phyloP scores from a whole-genome alignment of 1,284 basidiomycete genomes.

The Meira miltonrushii region DNA sequence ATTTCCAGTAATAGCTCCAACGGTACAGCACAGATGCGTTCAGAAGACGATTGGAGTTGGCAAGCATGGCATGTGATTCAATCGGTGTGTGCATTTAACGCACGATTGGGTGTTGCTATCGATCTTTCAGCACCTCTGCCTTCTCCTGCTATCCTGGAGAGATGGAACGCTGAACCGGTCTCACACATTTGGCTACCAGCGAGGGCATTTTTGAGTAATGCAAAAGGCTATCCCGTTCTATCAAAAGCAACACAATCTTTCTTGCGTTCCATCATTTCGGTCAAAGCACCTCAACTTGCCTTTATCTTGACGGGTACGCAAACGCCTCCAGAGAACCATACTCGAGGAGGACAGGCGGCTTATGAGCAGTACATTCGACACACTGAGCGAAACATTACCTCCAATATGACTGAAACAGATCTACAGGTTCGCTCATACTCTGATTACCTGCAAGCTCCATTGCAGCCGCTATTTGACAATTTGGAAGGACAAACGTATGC shows the following conservation, averaged over 20 bases:
- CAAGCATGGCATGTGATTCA: conserved; percentile 96
- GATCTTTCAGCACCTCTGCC: conserved; percentile 77
- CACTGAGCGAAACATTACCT: conserved; percentile 42
- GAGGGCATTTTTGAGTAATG: conserved; percentile 86
- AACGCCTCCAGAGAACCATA: conserved; percentile 35
- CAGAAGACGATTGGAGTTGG: conserved; percentile 61
- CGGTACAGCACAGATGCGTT: conserved; percentile 74
- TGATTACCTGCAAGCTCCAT: conserved; percentile 89
- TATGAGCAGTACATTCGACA: conserved; percentile 72
- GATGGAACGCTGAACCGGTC: conserved; percentile 90
- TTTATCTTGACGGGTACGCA: conserved; percentile 6
- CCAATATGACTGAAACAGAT: conserved; percentile 60
- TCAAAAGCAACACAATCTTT: conserved; percentile 61
- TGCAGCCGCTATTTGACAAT: conserved; percentile 95
- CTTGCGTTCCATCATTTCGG: conserved; percentile 27
- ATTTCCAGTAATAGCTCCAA: conserved; percentile 21
- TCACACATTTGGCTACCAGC: conserved; percentile 81
- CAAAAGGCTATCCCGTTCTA: conserved; percentile 93
- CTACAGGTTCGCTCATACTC: conserved; percentile 86
- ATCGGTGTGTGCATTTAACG: conserved; percentile 78
- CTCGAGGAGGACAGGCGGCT: conserved; percentile 73
- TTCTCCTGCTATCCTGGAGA: conserved; percentile 60
- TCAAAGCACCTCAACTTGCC: conserved; percentile 21
- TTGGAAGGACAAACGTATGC: conserved; percentile 91
- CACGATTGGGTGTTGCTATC: conserved; percentile 69